Evolutionary conservation across 768 basidiomycete genomes (phyloP), one percentile per base, ranked within the genome.

Genomic region (Wakefieldia striispora): DNA sequence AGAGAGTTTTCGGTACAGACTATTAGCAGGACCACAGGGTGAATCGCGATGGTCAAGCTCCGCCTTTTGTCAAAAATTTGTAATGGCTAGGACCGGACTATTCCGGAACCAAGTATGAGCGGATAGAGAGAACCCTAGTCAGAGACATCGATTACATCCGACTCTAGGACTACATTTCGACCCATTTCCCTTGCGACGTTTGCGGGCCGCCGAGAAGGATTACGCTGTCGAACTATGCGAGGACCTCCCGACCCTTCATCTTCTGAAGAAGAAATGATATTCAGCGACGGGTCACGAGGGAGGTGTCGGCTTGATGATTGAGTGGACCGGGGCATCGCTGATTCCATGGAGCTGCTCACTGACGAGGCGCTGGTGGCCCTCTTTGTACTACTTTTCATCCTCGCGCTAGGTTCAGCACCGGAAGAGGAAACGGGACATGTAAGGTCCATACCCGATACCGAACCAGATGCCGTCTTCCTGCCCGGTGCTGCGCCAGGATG

Each of bases 81-180:
- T 6, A 4, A 29, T 1, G 14, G 3, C 12, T 29, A 33, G 33
- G 2, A 16, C 29, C 13, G 7, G 33, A 16, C 33, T 33, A 33
- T 6, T 33, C 14, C 33, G 6, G n/a, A 33, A 34, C 21, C 3
- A 29, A 11, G 29, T 29, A 26, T 9, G n/a, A 17, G 37, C 11
- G 16, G 14, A 16, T 17, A 19, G n/a, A 33, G 24, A 43, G 11
- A 24, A 34, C 33, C 29, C 48, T 62, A 62, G 41, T 61, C 55
- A 40, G 77, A 82, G 35, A 89, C 68, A 49, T 83, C 79, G 57
- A 88, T 81, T 24, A 88, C 71, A 21, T 82, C 79, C 16, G 65
- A 68, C 21, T 66, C 60, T 11, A 54, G 17, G 56, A 29, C 76
- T 68, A 56, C 72, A 62, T 64, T 56, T 21, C 56, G 20, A 54